Percentiles rank a stretch among this genome's conserved stretches.
phyloP scores from a whole-genome alignment of 305 asterid genomes.

The Lippia alba region DNA sequence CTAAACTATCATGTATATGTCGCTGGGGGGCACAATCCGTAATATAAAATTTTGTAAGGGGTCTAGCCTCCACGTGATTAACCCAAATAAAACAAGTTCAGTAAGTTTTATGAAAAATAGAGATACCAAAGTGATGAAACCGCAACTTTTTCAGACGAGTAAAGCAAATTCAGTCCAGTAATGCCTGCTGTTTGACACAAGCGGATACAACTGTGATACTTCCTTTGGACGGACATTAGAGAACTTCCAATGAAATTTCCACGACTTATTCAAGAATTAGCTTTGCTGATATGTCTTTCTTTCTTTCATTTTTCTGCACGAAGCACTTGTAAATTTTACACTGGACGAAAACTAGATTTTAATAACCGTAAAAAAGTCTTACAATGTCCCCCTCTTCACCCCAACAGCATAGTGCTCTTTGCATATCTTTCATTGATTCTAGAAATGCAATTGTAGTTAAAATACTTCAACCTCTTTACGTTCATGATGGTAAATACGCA shows the following conservation, averaged over 20 bases:
- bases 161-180: not conserved
- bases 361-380: not conserved
- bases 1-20: too few species aligned
- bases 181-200: not conserved
- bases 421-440: conserved; percentile 7
- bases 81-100: not conserved
- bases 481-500: conserved; percentile 44
- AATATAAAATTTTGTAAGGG: too few species aligned
- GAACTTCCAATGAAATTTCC: too few species aligned
- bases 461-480: conserved; percentile 31
- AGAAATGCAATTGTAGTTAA: conserved; percentile 2
- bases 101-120: not conserved
- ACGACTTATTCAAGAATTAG: too few species aligned
- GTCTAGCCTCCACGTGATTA: too few species aligned
- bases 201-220: conserved; percentile 2
- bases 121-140: not conserved
- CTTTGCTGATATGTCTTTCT: too few species aligned
- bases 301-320: too few species aligned
- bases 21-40: too few species aligned
- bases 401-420: not conserved
- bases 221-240: not conserved
- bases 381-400: conserved; percentile 1
- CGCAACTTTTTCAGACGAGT: not conserved
- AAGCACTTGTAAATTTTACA: too few species aligned
- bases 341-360: too few species aligned